These are phyloP conservation scores for Cucurbitaria berberidis DNA, from an alignment of 2,329 filamentous ascomycete genomes.

Conservation along the genomic window DNA sequence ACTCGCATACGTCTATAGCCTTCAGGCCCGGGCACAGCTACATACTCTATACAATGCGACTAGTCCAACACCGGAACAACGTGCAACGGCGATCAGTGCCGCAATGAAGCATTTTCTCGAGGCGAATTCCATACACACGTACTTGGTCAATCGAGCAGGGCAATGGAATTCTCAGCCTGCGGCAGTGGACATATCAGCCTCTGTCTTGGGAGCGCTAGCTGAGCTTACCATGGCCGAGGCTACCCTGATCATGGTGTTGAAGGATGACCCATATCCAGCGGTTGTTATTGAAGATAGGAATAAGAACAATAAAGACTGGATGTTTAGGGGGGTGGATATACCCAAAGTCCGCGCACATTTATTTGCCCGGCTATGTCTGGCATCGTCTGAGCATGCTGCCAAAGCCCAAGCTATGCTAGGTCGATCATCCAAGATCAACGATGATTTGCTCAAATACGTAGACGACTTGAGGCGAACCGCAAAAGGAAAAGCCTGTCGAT, in stretches of 20 bases:
- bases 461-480: conserved; percentile 77
- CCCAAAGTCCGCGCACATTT: conserved; percentile 88
- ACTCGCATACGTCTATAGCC: conserved; percentile 74
- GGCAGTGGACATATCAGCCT: conserved; percentile 51
- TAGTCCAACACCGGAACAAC: conserved; percentile 63
- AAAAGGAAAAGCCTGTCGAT: conserved; percentile 84
- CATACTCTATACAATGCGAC: conserved; percentile 73
- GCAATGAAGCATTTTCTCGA: conserved; percentile 81
- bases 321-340: conserved; percentile 88
- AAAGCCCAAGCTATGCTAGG: conserved; percentile 66
- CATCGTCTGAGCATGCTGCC: conserved; percentile 84
- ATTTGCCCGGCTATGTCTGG: conserved; percentile 85
- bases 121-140: conserved; percentile 78
- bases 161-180: conserved; percentile 43
- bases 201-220: conserved; percentile 54
- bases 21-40: conserved; percentile 74
- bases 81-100: conserved; percentile 70
- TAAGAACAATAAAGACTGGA: conserved; percentile 88
- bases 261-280: conserved; percentile 91
- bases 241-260: conserved; percentile 85
- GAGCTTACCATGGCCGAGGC: conserved; percentile 82
- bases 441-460: conserved; percentile 73
- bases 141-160: conserved; percentile 66
- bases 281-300: conserved; percentile 82
- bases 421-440: conserved; percentile 60